Evolutionary conservation across 257 asterid species (phyloP), one percentile per base, ranked within the genome.

Genomic region (Henckelia pumila): DNA sequence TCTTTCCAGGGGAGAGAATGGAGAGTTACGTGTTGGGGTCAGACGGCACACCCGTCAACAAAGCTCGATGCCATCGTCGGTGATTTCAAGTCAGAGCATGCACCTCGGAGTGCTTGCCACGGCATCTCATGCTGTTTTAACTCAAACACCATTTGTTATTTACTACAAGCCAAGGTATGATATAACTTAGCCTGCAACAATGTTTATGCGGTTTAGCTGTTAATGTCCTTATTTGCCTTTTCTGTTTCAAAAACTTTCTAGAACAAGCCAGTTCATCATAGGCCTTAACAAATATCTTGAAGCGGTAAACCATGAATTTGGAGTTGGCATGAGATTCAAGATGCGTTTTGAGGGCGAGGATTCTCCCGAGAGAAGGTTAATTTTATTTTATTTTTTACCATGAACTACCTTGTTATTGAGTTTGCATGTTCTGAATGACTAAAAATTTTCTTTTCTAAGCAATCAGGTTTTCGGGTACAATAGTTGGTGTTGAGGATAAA

Each of bases 21-120:
- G 95, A 56, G 89, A 87, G 19, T 77, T 89, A 67, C 87, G 91
- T 4, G 96, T 89, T 25, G 95, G 96, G 49, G 83, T 89, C 21
- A 82, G 85, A 77, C 89, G 83, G 17, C 88, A 77, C 67, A 73
- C 85, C 72, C 84, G 81, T 67, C 85, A 75, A 71, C 96, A 82
- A 35, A 79, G 76, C 79, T 80, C 96, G 30, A 82, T 89, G 80
- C 95, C 92, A 3, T 85, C 91, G 6, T 87, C 96, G 0, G 90
- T 89, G 71, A 89, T 89, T 61, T 89, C 96, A 59, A 89, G 96
- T 62, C 96, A 87, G 63, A 87, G 95, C 82, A 87, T 89, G 92
- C 96, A 89, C 66, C 69, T 89, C 56, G 96, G 96, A 66, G 90
- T 89, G 50, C 92, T 89, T 64, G 96, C 96, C 56, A 87, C 95